Base-by-base conservation (phyloP, 305 asterid genomes). In the Striga hermonthica region DNA sequence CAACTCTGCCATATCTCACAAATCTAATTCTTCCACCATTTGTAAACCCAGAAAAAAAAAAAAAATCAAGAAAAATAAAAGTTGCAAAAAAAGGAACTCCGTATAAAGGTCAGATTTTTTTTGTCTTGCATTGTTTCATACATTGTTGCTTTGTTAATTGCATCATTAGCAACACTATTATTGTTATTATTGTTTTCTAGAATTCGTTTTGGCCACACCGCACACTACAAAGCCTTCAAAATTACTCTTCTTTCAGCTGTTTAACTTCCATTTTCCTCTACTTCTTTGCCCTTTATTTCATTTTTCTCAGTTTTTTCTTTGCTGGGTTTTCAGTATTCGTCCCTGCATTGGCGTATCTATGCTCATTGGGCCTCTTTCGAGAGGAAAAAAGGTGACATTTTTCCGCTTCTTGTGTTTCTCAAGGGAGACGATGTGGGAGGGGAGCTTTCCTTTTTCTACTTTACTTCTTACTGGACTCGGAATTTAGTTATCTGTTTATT, bases 121-220 rank as follows among this genome's bases (percentile, higher is more conserved):
- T 83, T 79, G 76, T 82, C 85, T 77, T 79, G 79, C 75, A 79
- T 79, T 81, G 76, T 77, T 76, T 56, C 39, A 62, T 76, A 22
- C 75, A 60, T 14, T 73, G 13, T 58, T 11, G 70, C 67, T 72
- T 68, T 63, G 40, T 35, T 60, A 67, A 70, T 75, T 57, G 54
- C 64, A 68, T 12, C 6, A 4, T 10, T 48, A 10, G 4, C 16
- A 50, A 13, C 16, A 50, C 11, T 44, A 64, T 22, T 67, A 64
- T 79, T 72, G 50, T 60, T 70, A 63, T 75, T 75, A 63, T 75
- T 75, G 54, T 61, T 81, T 78, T 57, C 43, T 73, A 53, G 70
- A 73, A 43, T 70, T 70, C 78, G 34, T 11, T 79, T 77, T 83
- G 87, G 88, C 84, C 93, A n/a, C 90, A 80, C 85, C 85, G 38